Evolutionary conservation across 129 eudicot genomes (phyloP).

Genomic region (Flaveria sonorensis): DNA sequence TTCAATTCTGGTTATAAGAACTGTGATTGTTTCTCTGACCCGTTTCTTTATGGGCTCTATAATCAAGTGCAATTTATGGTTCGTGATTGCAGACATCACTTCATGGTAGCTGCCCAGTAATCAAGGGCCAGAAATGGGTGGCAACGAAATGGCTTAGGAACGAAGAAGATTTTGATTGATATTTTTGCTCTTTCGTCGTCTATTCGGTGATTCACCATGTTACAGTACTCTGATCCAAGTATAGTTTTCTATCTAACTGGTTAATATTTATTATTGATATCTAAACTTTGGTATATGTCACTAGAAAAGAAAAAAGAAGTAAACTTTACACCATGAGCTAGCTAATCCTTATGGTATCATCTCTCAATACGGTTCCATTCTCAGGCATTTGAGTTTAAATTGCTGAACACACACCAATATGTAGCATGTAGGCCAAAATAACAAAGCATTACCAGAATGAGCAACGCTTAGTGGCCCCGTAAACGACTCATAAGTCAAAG

Average conservation of each 20-base stretch:
- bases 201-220: not conserved
- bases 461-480: too few relatives aligned
- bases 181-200: not conserved
- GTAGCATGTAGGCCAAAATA: not conserved
- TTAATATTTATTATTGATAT: not conserved
- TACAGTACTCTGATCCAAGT: not conserved
- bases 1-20: slow-evolving; percentile 14
- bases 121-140: slow-evolving; percentile 95
- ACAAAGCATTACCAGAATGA: too few relatives aligned
- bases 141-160: slow-evolving; percentile 98
- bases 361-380: too few relatives aligned
- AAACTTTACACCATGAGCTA: not conserved
- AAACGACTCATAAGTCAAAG: too few relatives aligned
- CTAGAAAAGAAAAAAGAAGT: not conserved
- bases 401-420: not conserved
- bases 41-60: not conserved
- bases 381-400: too few relatives aligned
- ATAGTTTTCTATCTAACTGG: not conserved
- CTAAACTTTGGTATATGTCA: not conserved
- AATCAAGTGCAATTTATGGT: slow-evolving; percentile 7
- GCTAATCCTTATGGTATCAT: not conserved
- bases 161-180: slow-evolving; percentile 61
- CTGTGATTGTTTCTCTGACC: not conserved
- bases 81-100: slow-evolving; percentile 64
- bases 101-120: slow-evolving; percentile 96